Evolutionary conservation across 495 filamentous ascomycete species (phyloP).

Genomic region (Penicillium silybi): DNA sequence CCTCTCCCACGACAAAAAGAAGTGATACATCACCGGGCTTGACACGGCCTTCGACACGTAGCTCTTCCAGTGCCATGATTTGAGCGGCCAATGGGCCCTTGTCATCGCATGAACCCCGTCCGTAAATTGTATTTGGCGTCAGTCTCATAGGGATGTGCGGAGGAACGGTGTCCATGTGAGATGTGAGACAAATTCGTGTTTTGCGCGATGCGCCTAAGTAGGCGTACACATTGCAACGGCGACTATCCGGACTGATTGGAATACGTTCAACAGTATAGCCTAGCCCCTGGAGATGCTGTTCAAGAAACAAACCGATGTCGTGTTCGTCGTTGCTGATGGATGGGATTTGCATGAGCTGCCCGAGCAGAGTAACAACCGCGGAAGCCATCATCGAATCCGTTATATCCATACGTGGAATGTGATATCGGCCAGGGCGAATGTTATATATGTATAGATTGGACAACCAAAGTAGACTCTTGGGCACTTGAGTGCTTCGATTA

Average conservation of each 20-base stretch:
- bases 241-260: not conserved
- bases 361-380: not conserved
- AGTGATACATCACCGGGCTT: conserved; percentile 50
- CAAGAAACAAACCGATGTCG: not conserved
- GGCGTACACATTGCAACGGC: conserved; percentile 19
- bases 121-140: conserved; percentile 51
- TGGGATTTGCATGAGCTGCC: not conserved
- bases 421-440: not conserved
- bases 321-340: not conserved
- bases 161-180: conserved; percentile 61
- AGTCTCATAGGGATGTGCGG: conserved; percentile 50
- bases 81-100: conserved; percentile 79
- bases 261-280: not conserved
- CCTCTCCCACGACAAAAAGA: conserved; percentile 80
- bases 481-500: no score
- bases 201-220: conserved; percentile 15
- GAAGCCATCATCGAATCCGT: not conserved
- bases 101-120: conserved; percentile 76
- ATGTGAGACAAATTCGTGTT: conserved; percentile 53
- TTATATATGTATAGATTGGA: not conserved
- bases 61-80: conserved; percentile 52
- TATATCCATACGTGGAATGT: no score
- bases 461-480: no score
- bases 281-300: not conserved
- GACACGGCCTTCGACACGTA: conserved; percentile 9